Evolutionary conservation across 441 rosid genomes (phyloP), one percentile per base, ranked within the genome.

Genomic region (Capsella rubella): DNA sequence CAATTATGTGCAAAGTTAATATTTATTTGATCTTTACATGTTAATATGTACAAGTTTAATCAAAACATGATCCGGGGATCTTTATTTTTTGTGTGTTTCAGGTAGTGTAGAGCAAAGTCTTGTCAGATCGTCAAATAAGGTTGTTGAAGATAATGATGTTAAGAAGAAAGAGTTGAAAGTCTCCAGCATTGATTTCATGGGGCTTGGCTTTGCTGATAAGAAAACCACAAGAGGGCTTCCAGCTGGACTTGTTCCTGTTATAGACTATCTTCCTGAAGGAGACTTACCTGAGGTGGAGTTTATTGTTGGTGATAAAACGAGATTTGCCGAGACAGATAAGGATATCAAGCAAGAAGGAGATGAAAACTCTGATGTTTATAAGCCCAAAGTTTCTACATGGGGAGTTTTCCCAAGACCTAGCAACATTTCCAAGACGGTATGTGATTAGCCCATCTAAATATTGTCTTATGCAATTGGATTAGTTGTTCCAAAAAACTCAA

Each of bases 331-430:
- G 63, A 49, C 66, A 54, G 71, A 50, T 8, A 72, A 66, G 27
- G 71, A 71, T 72, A 71, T 84, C 21, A 68, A 82, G 68, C 87
- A 80, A 47, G 28, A 34, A 43, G 72, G 72, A 35, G 86, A 87
- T 66, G 89, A 78, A 43, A 69, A 78, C 67, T 71, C 75, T 2
- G 85, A 87, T 45, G 52, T 87, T 15, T 91, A 91, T 80, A 89
- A 89, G 78, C 98, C 97, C 6, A 90, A 82, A 82, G 96, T 93
- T 78, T 89, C 97, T 3, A 85, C 97, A 2, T 91, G 97, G 97
- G 97, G 98, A 56, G 96, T 94, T 72, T 89, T 89, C 68, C 97
- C 96, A 9, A 84, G 97, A 65, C 95, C 97, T 11, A 88, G 83
- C 81, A 84, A 91, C 82, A 91, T 94, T 79, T 94, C 98, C 62